phyloP scores from a whole-genome alignment of 805 yeast genomes.

The Kuraishia capsulata region DNA sequence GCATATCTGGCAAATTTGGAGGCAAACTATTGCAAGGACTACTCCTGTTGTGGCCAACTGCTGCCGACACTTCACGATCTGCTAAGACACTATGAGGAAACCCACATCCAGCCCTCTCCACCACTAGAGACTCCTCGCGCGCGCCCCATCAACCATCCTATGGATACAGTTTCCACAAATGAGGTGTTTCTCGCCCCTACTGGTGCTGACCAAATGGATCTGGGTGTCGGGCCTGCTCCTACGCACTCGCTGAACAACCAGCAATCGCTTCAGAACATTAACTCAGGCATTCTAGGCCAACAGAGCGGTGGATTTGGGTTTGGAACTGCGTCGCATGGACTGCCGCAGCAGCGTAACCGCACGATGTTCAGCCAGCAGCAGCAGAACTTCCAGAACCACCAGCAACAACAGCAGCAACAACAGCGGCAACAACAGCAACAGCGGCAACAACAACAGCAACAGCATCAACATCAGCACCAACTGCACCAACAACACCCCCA shows the following conservation, averaged over 20 bases:
- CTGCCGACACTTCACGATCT: conserved; percentile 92
- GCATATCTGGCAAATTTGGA: conserved; percentile 88
- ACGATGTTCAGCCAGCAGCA: conserved; percentile 1
- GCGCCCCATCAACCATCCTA: conserved; percentile 45
- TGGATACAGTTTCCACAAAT: conserved; percentile 88
- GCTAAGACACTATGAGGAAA: conserved; percentile 91
- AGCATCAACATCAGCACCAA: conserved; percentile 13
- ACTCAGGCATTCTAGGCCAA: conserved; percentile 1
- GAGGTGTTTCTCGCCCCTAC: conserved; percentile 69
- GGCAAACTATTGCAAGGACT: conserved; percentile 94
- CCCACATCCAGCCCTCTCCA: conserved; percentile 64
- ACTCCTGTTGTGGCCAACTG: conserved; percentile 89
- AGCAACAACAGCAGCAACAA: conserved; percentile 13
- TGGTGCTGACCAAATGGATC: conserved; percentile 16
- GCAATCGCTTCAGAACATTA: conserved; percentile 2
- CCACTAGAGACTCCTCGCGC: conserved; percentile 30
- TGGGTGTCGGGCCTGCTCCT: conserved; percentile 22
- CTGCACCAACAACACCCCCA: conserved; percentile 6
- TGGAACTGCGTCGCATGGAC: neutral
- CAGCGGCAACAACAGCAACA: conserved; percentile 7
- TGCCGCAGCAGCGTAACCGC: neutral
- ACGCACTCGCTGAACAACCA: conserved; percentile 6
- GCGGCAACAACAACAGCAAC: conserved; percentile 13
- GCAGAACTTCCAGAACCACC: conserved; percentile 5
- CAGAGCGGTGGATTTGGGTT: neutral